These are phyloP conservation scores for Lecanoromycetidae sp. DNA, from an alignment of 2,329 filamentous ascomycete genomes.

Conservation along the genomic window DNA sequence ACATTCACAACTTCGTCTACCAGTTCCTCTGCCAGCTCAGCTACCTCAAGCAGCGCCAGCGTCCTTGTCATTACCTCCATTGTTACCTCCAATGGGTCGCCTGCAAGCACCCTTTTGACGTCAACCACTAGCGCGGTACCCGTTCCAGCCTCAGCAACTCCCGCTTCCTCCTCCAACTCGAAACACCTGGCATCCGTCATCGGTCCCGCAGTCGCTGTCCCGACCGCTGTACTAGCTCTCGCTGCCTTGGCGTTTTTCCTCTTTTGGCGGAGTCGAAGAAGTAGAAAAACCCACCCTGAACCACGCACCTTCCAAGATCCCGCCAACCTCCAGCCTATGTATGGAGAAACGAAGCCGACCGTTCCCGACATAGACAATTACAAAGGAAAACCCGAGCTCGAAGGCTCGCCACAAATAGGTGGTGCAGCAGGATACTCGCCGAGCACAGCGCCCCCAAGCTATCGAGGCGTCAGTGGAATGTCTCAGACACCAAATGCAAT, in stretches of 20 bases:
- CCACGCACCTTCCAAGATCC: neutral
- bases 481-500: neutral
- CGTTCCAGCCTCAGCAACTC: neutral
- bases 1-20: too few relatives aligned
- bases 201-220: constrained; percentile 9
- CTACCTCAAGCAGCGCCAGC: too few relatives aligned
- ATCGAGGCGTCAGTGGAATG: neutral
- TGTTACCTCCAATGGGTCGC: too few relatives aligned
- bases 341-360: neutral
- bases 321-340: neutral
- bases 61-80: too few relatives aligned
- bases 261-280: neutral
- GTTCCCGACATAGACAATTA: neutral
- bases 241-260: constrained; percentile 5
- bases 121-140: neutral
- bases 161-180: neutral
- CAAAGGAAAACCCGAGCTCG: constrained; percentile 1
- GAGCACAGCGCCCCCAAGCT: constrained; percentile 1
- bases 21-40: too few relatives aligned
- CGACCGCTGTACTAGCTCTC: constrained; percentile 7
- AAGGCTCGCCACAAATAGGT: neutral
- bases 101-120: neutral
- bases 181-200: neutral
- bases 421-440: neutral
- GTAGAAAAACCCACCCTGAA: neutral